phyloP scores from a whole-genome alignment of 495 filamentous ascomycete species.

The Trichoderma asperelloides region DNA sequence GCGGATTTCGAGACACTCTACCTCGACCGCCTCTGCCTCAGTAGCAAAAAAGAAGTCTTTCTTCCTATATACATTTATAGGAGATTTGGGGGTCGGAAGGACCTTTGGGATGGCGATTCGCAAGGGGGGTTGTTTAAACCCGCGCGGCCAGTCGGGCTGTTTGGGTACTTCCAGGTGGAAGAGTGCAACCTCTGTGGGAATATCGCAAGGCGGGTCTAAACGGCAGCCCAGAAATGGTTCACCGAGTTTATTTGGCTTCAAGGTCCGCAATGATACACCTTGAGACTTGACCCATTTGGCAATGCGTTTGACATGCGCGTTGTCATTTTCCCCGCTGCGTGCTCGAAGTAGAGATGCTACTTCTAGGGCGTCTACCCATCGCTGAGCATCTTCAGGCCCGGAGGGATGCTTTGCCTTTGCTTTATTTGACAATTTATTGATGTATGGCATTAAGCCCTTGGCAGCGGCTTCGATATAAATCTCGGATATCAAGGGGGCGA shows the following conservation, averaged over 20 bases:
- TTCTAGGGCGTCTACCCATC: too few relatives aligned
- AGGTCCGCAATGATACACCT: neutral
- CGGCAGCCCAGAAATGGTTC: neutral
- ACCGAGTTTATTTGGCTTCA: neutral
- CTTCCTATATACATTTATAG: neutral
- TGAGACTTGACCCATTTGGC: neutral
- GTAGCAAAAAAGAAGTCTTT: neutral
- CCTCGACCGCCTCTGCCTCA: neutral
- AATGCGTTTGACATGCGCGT: neutral
- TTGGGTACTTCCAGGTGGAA: neutral
- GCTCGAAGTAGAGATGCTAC: too few relatives aligned
- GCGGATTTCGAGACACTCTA: too few relatives aligned
- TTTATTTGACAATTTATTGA: too few relatives aligned
- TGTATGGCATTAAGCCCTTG: too few relatives aligned
- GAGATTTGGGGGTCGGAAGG: neutral
- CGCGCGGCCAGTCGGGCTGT: neutral
- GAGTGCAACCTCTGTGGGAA: neutral
- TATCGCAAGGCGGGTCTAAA: neutral
- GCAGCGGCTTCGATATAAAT: too few relatives aligned
- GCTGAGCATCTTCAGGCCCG: too few relatives aligned
- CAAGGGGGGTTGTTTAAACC: neutral
- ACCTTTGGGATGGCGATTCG: neutral
- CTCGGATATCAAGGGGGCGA: too few relatives aligned
- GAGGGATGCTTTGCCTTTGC: too few relatives aligned
- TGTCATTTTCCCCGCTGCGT: too few relatives aligned